Evolutionary conservation across 345 rosid genomes (phyloP).

Genomic region (Ceriops tagal): DNA sequence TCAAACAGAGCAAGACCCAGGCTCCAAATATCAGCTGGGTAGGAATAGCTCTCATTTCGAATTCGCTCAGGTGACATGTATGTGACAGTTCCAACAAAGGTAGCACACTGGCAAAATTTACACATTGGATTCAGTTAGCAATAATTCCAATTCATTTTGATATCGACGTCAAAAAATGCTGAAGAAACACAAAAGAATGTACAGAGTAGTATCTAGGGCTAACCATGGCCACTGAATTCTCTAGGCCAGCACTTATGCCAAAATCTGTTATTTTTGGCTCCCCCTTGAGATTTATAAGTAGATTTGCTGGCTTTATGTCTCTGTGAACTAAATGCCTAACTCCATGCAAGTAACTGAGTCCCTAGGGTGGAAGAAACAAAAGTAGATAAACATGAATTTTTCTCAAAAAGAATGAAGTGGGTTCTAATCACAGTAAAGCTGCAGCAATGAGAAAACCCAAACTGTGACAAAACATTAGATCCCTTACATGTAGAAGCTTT

Average conservation of each 20-base stretch:
- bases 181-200: slow-evolving; percentile 5
- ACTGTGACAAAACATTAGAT: slow-evolving; percentile 6
- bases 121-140: neutral
- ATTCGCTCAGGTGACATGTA: slow-evolving; percentile 99
- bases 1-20: slow-evolving; percentile 93
- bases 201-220: slow-evolving; percentile 22
- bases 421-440: neutral
- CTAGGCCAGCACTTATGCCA: slow-evolving; percentile 95
- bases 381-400: neutral
- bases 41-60: slow-evolving; percentile 74
- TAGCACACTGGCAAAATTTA: slow-evolving; percentile 69
- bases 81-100: slow-evolving; percentile 96
- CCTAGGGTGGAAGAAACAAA: slow-evolving; percentile 37
- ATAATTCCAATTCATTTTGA: neutral
- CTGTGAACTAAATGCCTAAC: slow-evolving; percentile 89
- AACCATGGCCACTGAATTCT: slow-evolving; percentile 95
- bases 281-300: slow-evolving; percentile 94
- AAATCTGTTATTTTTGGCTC: slow-evolving; percentile 97
- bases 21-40: slow-evolving; percentile 98
- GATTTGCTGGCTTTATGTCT: slow-evolving; percentile 95
- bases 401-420: slow-evolving; percentile 16
- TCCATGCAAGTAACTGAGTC: slow-evolving; percentile 87
- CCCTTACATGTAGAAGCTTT: slow-evolving; percentile 70
- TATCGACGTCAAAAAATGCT: slow-evolving; percentile 5
- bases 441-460: slow-evolving; percentile 11